A percentile compares a stretch with the other conserved stretches of the same genome.
phyloP scores from a whole-genome alignment of 1,284 basidiomycete species.

The Pseudozyma sp. region DNA sequence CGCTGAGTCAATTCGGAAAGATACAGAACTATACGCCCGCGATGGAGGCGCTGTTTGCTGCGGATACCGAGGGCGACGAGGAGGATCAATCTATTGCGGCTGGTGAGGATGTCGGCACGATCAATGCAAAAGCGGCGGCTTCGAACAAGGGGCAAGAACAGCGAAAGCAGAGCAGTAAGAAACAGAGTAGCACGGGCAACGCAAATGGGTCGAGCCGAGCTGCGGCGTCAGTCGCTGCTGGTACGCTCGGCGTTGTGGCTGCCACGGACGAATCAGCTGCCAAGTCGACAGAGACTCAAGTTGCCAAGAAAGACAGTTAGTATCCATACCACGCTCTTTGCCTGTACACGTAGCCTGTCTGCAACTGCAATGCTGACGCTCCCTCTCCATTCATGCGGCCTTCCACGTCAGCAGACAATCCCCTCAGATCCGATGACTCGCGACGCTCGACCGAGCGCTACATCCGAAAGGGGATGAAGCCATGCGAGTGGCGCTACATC shows the following conservation, averaged over 20 bases:
- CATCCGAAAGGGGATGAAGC: conserved; percentile 38
- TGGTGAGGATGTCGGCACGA: neutral
- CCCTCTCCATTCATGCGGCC: neutral
- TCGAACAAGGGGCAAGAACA: neutral
- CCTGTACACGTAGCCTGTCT: neutral
- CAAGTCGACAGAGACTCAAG: neutral
- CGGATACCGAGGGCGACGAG: conserved; percentile 75
- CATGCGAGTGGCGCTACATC: conserved; percentile 35
- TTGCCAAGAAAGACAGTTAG: conserved; percentile 24
- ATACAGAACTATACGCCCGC: conserved; percentile 79
- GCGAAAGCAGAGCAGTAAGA: conserved; percentile 6
- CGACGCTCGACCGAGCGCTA: conserved; percentile 1
- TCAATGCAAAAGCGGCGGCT: neutral
- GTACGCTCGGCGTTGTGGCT: conserved; percentile 7
- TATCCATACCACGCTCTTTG: neutral
- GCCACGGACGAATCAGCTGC: neutral
- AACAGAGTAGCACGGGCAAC: conserved; percentile 3
- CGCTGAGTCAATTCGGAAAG: conserved; percentile 83
- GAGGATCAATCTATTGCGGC: conserved; percentile 44
- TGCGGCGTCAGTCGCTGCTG: conserved; percentile 6
- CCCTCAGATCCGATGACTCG: neutral
- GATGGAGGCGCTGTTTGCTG: conserved; percentile 77
- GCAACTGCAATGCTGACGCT: conserved; percentile 1
- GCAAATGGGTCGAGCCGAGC: conserved; percentile 4
- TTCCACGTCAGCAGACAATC: conserved; percentile 5